Base-by-base conservation (phyloP, 208 protist species). In the Acanthamoeba sp. region DNA sequence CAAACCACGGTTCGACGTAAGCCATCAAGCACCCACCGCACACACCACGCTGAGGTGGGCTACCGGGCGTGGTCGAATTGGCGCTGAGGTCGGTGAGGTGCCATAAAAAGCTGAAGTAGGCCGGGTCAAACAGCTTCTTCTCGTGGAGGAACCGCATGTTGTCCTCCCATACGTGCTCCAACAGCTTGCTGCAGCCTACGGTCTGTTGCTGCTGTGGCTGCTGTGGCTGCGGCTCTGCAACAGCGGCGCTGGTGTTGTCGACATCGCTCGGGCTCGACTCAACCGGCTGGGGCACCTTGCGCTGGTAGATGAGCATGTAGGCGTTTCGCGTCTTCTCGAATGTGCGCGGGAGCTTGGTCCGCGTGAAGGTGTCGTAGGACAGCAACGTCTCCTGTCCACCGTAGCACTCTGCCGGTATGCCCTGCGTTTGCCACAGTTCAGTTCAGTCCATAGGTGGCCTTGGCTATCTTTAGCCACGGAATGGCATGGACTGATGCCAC, bases 221-320 rank as follows among this genome's bases (percentile, higher is more conserved):
- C 3, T 14, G 10, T 32, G 57, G 32, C 57, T 69, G 18, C n/a
- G 4, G 38, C 42, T 71, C 24, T 71, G 20, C 82, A 9, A 38
- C 45, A 6, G n/a, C 52, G n/a, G 24, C 82, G 29, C 9, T 18
- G 9, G 9, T 34, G 20, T 16, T 7, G 66, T 73, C 87, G 36
- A 29, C 87, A 20, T 52, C 48, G 16, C 20, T 52, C 48, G 48
- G 48, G 40, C 78, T 87, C 29, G 36, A 32, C 14, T 34, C 76
- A 34, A 91, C 38, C 24, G 84, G 50, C 59, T 73, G 84, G 7
- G 55, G 59, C 27, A 91, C 62, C 85, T 91, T 91, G 5, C 91
- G 76, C 40, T 95, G 48, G 91, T 97, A 97, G 52, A 97, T 94
- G 22, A 97, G 64, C 57, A 97, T 97, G 78, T 97, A 97, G 10